Evolutionary conservation across 345 rosid genomes (phyloP).

Genomic region (Litchi chinensis): DNA sequence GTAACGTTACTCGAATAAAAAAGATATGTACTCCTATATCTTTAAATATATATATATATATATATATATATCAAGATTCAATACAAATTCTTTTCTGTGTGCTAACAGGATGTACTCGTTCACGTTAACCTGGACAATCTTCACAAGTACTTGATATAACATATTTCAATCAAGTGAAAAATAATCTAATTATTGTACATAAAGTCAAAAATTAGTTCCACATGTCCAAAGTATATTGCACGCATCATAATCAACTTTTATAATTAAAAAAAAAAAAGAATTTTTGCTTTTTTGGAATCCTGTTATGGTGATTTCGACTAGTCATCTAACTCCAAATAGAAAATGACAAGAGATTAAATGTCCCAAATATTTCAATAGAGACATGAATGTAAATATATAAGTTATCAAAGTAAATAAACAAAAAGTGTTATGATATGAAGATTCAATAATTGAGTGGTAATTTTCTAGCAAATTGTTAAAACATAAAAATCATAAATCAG

Average conservation of each 20-base stretch:
- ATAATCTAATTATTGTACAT: background rate
- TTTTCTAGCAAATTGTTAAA: background rate
- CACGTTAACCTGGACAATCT: too few species aligned
- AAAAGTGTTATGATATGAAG: background rate
- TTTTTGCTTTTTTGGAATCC: background rate
- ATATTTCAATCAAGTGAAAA: background rate
- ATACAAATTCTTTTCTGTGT: too few species aligned
- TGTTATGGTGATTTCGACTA: slow-evolving; percentile 10
- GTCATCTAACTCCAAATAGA: slow-evolving; percentile 19
- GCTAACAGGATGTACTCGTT: too few species aligned
- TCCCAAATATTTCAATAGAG: slow-evolving; percentile 3
- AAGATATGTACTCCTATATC: too few species aligned
- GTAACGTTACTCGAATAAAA: too few species aligned
- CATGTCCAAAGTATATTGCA: background rate
- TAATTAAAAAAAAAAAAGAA: background rate
- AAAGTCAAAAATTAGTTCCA: background rate
- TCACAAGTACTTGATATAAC: background rate
- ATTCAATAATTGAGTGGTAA: slow-evolving; percentile 16
- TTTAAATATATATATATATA: too few species aligned
- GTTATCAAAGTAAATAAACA: background rate
- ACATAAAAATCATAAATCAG: background rate
- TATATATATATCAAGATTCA: too few species aligned
- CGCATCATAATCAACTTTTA: slow-evolving; percentile 3
- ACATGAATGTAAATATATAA: background rate
- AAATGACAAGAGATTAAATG: slow-evolving; percentile 10